phyloP scores from a whole-genome alignment of 2,329 filamentous ascomycete genomes.

The Diaporthe ilicicola region DNA sequence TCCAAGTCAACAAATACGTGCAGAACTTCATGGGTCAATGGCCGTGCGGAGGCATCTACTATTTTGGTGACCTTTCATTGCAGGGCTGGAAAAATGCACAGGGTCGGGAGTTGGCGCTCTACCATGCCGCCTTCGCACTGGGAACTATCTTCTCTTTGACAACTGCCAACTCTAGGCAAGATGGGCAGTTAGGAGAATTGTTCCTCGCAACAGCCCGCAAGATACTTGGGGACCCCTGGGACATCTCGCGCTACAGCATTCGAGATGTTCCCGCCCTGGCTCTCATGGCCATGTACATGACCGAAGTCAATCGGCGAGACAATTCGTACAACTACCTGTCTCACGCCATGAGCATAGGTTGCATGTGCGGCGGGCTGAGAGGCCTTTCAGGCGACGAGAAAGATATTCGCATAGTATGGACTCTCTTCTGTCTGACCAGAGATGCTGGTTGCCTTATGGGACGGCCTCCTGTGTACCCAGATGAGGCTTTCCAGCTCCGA shows the following conservation, averaged over 20 bases:
- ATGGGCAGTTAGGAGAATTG: slow-evolving; percentile 49
- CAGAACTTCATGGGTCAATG: slow-evolving; percentile 52
- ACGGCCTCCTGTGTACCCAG: slow-evolving; percentile 54
- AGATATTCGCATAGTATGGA: slow-evolving; percentile 60
- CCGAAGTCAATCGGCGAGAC: slow-evolving; percentile 59
- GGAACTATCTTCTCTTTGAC: slow-evolving; percentile 44
- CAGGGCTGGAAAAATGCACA: slow-evolving; percentile 31
- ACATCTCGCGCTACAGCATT: slow-evolving; percentile 51
- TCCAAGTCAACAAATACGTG: slow-evolving; percentile 52
- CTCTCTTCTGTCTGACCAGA: slow-evolving; percentile 59
- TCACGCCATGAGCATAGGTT: slow-evolving; percentile 56
- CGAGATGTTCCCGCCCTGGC: slow-evolving; percentile 54
- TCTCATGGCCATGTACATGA: slow-evolving; percentile 57
- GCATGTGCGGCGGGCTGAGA: slow-evolving; percentile 58
- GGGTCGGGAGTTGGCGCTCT: slow-evolving; percentile 51
- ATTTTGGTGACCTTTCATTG: slow-evolving; percentile 45
- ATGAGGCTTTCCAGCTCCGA: slow-evolving; percentile 56
- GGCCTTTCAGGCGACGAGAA: slow-evolving; percentile 52
- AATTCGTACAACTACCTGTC: slow-evolving; percentile 57
- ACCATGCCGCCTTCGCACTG: slow-evolving; percentile 56
- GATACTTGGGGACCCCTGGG: slow-evolving; percentile 57
- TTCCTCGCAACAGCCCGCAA: slow-evolving; percentile 54
- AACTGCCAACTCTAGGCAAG: slow-evolving; percentile 40
- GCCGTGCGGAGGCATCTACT: slow-evolving; percentile 59
- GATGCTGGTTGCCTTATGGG: slow-evolving; percentile 59